Base-by-base conservation (phyloP, 345 rosid genomes). In the Erysimum cheiranthoides region DNA sequence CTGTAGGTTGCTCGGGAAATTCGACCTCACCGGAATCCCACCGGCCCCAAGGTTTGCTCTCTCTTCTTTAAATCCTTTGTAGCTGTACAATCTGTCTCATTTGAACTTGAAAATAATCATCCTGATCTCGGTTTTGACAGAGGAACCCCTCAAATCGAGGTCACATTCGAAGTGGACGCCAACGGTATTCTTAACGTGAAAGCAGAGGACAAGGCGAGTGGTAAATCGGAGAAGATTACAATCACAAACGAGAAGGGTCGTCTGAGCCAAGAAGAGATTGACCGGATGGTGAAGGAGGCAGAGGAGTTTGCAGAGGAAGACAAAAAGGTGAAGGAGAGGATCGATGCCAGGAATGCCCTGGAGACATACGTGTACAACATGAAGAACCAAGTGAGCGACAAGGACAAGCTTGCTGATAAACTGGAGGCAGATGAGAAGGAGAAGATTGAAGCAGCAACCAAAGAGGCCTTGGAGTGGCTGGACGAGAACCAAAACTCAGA, bases 401-500 rank as follows among this genome's bases (percentile, higher is more conserved):
- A 88, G 61, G 95, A 93, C 79, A 91, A 91, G 88, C 93, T 93
- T 21, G 98, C 98, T 0, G 97, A 91, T 85, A 93, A 93, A 87
- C 86, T 93, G 0, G 98, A 93, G 68, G 76, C 78, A 0, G 97
- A 93, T 0, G 98, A 93, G 86, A 93, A 93, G 83, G 98, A 93
- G 58, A 93, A 93, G 70, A 74, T 90, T 0, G 98, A 93, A 73
- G 66, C 90, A 0, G 92, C 97, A 0, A 84, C 84, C 10, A 93
- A 93, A 85, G 98, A 93, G 49, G 97, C 98, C 39, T 87, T 93
- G 5, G 98, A 93, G 62, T 93, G 98, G 98, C 80, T 93, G 0
- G 98, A 93, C 10, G 98, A 93, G 78, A 93, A 93, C 84, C 96
- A 93, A 84, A 80, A 10, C 3, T 93, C 88, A 0, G 98, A 93